Percentiles rank a stretch among this genome's conserved stretches.
Conservation (phyloP, 1,139 yeast species). For the Kodamaea anthophila region DNA sequence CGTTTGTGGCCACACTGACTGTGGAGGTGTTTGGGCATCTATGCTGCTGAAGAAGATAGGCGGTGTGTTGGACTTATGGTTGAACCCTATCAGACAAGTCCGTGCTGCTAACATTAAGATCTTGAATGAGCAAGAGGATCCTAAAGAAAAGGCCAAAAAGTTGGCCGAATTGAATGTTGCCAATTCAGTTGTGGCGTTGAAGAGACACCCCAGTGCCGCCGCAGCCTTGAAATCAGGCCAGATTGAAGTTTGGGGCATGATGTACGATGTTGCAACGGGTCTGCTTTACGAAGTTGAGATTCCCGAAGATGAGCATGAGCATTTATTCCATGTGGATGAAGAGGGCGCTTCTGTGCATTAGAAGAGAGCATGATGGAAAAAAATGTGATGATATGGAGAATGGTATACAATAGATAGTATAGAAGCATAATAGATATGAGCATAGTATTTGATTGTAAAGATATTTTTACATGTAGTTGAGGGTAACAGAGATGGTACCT, state of each 20-base stretch:
- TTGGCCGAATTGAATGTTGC: constrained; percentile 78
- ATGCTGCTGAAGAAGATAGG: constrained; percentile 63
- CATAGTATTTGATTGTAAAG: too few species aligned
- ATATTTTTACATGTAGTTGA: too few species aligned
- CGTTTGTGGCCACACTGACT: constrained; percentile 96
- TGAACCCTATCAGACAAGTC: constrained; percentile 66
- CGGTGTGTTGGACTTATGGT: constrained; percentile 75
- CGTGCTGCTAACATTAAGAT: constrained; percentile 51
- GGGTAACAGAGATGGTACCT: too few species aligned
- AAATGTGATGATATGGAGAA: neutral
- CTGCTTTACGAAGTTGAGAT: constrained; percentile 49
- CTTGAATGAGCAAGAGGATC: constrained; percentile 40
- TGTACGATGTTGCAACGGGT: constrained; percentile 84
- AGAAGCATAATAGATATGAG: neutral
- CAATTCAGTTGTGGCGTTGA: constrained; percentile 49
- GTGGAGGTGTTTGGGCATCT: constrained; percentile 94
- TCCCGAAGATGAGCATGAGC: constrained; percentile 47
- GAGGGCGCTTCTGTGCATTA: constrained; percentile 17
- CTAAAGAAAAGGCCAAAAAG: constrained; percentile 55
- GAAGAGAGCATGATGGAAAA: neutral
- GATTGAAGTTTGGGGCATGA: constrained; percentile 82
- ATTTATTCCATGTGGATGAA: constrained; percentile 40
- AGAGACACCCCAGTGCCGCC: constrained; percentile 70
- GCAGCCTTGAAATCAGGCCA: constrained; percentile 65
- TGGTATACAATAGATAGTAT: neutral